Base-by-base conservation (phyloP, 208 protist genomes). In the Acanthamoeba sp. region DNA sequence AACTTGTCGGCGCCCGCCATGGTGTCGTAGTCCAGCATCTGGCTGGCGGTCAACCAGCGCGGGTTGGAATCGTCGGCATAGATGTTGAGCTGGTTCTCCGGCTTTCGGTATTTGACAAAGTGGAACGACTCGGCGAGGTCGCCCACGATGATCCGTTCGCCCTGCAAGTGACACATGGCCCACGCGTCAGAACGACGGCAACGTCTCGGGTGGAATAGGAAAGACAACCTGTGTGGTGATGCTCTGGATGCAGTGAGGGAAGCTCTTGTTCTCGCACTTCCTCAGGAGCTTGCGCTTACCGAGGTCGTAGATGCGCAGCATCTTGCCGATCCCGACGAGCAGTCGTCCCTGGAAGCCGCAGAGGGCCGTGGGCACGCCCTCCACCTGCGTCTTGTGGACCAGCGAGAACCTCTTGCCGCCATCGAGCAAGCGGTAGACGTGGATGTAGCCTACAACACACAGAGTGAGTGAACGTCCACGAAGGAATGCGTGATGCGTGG, bases 1-100 rank as follows among this genome's bases (percentile, higher is more conserved):
- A 99, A 98, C 95, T 98, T 98, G 95, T 99, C 98, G 18, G 93
- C 96, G 20, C 93, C 97, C 5, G 95, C 97, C n/a, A 99, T 94
- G 1, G 98, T 99, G 94, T 98, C 85, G 87, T 98, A 98, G 95
- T 99, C 98, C 9, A 99, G 45, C 45, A 96, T 71, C 34, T 57
- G 40, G n/a, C 34, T 57, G 24, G 92, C 85, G 2, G 97, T 98
- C 16, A 97, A 27, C 96, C 96, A 98, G 14, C 98, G 95, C 48
- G 98, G 98, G 27, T 78, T 42, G 14, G 95, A 96, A 94, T 98
- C 97, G 93, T 99, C 98, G 16, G 98, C 98, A 94, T 98, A 98
- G 27, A 99, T 93, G 62, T 91, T 80, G 32, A 99, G 69, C 59
- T 85, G 55, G 55, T 98, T 97, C 6, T 98, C 95, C 24, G 45